Base-by-base conservation (phyloP, 148 eudicot species). In the Heliosperma pusillum region DNA sequence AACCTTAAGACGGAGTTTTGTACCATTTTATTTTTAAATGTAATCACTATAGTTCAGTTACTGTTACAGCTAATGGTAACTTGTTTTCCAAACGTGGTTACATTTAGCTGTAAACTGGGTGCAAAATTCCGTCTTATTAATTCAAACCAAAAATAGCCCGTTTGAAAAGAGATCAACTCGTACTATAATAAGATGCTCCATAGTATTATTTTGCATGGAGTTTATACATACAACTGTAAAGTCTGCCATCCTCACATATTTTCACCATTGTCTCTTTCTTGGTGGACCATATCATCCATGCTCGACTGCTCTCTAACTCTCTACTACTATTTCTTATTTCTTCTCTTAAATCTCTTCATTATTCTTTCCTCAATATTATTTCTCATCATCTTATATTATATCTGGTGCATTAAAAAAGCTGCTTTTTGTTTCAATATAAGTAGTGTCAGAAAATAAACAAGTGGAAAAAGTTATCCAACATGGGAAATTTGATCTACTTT, bases 181-280 rank as follows among this genome's bases (percentile, higher is more conserved):
- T n/a, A n/a, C n/a, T 3, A 3, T 0, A 2, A 3, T 36, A 36
- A 36, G n/a, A n/a, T n/a, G n/a, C n/a, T n/a, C n/a, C n/a, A 36
- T 11, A 12, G 55, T 13, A 10, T 13, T 10, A 66, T 29, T 66
- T 74, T 79, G 40, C 77, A 77, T 79, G 81, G 73, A 33, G 66
- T 3, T 66, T n/a, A n/a, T n/a, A n/a, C n/a, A 36, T 67, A 79
- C 81, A 79, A 79, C 81, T 79, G 81, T 79, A 79, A 79, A 79
- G 25, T 17, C 27, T 40, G 45, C 68, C 61, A 21, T 53, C 29
- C 1, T 78, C 80, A 71, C 80, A 77, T 70, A 50, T 66, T 58
- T n/a, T 56, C 68, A 73, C 61, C 69, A 21, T 19, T 27, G 71
- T 79, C 42, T 29, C 24, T 68, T 55, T 73, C 50, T 78, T 66